A percentile compares a stretch with the other conserved stretches of the same genome.
These are phyloP conservation scores for Sugiyamaella boreocaroliniensis DNA, from an alignment of 805 yeast species.

Conservation along the genomic window DNA sequence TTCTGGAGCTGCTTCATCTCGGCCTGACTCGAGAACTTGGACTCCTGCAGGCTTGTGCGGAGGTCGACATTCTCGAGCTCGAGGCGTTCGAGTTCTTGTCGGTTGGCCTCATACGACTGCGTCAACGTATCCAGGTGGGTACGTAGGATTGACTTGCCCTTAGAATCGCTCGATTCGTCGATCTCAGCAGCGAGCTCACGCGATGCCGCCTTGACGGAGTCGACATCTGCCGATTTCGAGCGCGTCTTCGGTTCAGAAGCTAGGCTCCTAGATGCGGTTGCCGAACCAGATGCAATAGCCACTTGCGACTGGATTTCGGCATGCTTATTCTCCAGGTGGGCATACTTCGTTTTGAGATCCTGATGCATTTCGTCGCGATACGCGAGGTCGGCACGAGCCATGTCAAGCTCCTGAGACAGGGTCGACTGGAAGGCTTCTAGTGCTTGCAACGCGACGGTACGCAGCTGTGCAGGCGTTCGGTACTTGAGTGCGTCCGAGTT, in stretches of 20 bases:
- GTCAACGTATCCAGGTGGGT: slow-evolving; percentile 17
- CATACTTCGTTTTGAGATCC: neutral
- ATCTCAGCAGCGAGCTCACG: slow-evolving; percentile 1
- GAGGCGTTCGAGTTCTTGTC: slow-evolving; percentile 19
- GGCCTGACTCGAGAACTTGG: slow-evolving; percentile 20
- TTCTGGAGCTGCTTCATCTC: slow-evolving; percentile 20
- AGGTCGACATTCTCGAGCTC: slow-evolving; percentile 24
- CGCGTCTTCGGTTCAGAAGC: neutral
- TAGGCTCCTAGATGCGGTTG: neutral
- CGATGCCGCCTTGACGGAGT: neutral
- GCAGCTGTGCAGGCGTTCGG: neutral
- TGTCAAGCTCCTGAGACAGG: neutral
- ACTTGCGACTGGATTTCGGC: neutral
- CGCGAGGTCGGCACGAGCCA: neutral
- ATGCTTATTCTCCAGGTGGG: neutral
- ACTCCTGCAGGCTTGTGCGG: slow-evolving; percentile 18
- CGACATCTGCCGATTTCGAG: neutral
- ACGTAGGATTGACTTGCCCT: slow-evolving; percentile 13
- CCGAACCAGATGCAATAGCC: neutral
- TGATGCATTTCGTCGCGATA: neutral
- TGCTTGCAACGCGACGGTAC: neutral
- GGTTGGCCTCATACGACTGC: slow-evolving; percentile 18
- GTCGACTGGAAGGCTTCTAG: neutral
- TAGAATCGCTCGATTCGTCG: slow-evolving; percentile 1
- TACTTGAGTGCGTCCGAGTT: neutral